These are phyloP conservation scores for Cercis canadensis DNA, from an alignment of 306 rosid species.

Conservation along the genomic window DNA sequence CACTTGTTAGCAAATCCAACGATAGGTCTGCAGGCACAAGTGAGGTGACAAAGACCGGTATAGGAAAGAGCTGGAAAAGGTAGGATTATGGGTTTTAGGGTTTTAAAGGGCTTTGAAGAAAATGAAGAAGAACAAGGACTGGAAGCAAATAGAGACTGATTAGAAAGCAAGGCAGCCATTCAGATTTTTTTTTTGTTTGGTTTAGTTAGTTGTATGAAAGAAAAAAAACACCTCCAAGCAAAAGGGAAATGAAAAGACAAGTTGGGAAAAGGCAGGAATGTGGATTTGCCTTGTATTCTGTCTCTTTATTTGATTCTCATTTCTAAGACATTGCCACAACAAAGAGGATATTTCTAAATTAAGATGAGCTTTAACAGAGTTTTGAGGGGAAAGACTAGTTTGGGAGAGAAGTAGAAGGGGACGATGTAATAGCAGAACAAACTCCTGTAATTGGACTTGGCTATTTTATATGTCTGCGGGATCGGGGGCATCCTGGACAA, in stretches of 20 bases:
- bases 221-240: too few species aligned
- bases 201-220: too few species aligned
- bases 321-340: too few species aligned
- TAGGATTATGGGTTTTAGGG: slow-evolving; percentile 18
- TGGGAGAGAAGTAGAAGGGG: too few species aligned
- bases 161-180: slow-evolving; percentile 52
- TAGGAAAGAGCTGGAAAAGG: neutral
- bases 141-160: slow-evolving; percentile 38
- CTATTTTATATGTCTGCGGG: too few species aligned
- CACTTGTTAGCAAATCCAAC: slow-evolving; percentile 34
- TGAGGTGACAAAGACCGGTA: slow-evolving; percentile 8
- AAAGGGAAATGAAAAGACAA: too few species aligned
- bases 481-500: too few species aligned
- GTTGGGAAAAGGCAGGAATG: neutral
- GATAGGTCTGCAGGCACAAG: slow-evolving; percentile 9
- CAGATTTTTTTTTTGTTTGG: neutral
- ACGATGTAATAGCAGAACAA: too few species aligned
- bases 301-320: neutral
- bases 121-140: slow-evolving; percentile 28
- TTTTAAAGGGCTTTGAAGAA: slow-evolving; percentile 31
- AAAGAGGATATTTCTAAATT: too few species aligned
- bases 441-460: too few species aligned
- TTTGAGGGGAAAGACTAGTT: too few species aligned
- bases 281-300: neutral
- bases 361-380: too few species aligned